These are phyloP conservation scores for Penium margaritaceum DNA, from an alignment of 139 green algal genomes.

Conservation along the genomic window DNA sequence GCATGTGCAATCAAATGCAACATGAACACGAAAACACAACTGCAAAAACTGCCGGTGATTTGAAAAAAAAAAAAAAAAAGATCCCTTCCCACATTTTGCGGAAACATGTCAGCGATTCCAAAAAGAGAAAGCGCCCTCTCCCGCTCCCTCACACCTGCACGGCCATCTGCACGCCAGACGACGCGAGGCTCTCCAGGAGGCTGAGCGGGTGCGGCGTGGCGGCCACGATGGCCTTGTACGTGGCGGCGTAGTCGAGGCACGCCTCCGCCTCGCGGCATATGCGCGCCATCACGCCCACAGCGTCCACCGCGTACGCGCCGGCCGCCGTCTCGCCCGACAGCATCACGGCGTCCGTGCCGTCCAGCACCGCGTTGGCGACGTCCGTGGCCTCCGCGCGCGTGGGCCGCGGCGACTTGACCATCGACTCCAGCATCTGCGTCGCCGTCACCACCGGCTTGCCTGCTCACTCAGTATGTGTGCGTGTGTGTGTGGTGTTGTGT, in stretches of 20 bases:
- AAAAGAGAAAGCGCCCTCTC: conserved; percentile 50
- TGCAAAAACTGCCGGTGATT: too few relatives aligned
- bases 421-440: conserved; percentile 57
- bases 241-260: conserved; percentile 53
- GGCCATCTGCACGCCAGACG: conserved; percentile 82
- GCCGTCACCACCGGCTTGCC: conserved; percentile 25
- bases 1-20: too few relatives aligned
- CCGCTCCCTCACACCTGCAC: too few relatives aligned
- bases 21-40: too few relatives aligned
- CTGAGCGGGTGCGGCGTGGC: conserved; percentile 71
- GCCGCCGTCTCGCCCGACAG: conserved; percentile 69
- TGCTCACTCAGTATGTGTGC: too few relatives aligned
- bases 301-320: conserved; percentile 61
- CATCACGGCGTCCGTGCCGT: conserved; percentile 73
- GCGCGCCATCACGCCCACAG: conserved; percentile 65
- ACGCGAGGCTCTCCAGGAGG: conserved; percentile 85
- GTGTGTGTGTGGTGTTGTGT: too few relatives aligned
- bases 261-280: conserved; percentile 72
- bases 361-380: conserved; percentile 75
- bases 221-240: conserved; percentile 72
- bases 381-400: conserved; percentile 78
- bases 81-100: conserved; percentile 2
- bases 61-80: conserved; percentile 2
- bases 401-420: conserved; percentile 52
- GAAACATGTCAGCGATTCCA: conserved; percentile 26